A percentile compares a stretch with the other conserved stretches of the same genome.
phyloP scores from a whole-genome alignment of 768 basidiomycete species.

The Russula ochroleuca region DNA sequence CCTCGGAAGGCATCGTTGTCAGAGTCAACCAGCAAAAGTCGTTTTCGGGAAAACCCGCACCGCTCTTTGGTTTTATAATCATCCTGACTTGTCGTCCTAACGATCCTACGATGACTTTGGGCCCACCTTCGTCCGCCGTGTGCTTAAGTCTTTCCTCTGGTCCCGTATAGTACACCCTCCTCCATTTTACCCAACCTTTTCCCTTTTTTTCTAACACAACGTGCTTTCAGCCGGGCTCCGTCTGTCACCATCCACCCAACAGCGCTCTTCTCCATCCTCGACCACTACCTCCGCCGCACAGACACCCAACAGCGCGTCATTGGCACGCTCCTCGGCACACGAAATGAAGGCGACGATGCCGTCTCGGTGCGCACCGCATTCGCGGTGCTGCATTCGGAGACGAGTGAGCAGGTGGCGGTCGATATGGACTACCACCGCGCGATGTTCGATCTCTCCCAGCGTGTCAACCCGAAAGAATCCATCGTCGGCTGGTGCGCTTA shows the following conservation, averaged over 20 bases:
- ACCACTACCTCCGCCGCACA: conserved; percentile 89
- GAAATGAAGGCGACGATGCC: conserved; percentile 46
- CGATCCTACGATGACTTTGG: conserved; percentile 41
- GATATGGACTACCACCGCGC: conserved; percentile 95
- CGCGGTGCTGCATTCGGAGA: conserved; percentile 90
- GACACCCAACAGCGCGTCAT: conserved; percentile 85
- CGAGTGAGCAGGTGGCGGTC: conserved; percentile 87
- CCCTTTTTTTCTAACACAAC: neutral
- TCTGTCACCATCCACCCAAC: conserved; percentile 85
- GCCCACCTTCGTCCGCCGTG: conserved; percentile 45
- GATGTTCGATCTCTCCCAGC: conserved; percentile 88
- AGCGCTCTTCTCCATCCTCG: conserved; percentile 90
- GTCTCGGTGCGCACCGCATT: conserved; percentile 83
- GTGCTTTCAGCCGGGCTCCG: conserved; percentile 54
- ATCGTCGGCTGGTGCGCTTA: conserved; percentile 91
- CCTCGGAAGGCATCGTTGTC: conserved; percentile 76
- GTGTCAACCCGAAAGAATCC: conserved; percentile 77
- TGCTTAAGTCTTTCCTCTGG: conserved; percentile 37
- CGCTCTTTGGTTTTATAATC: neutral
- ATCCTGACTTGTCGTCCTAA: neutral
- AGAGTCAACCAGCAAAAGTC: conserved; percentile 29
- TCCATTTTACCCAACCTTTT: neutral
- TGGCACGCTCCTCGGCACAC: conserved; percentile 86
- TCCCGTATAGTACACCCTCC: conserved; percentile 34
- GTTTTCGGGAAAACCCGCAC: conserved; percentile 33